Percentiles rank a stretch among this genome's conserved stretches.
Evolutionary conservation across 1,284 basidiomycete species (phyloP).

Genomic region (Xerocomus nothofagi): DNA sequence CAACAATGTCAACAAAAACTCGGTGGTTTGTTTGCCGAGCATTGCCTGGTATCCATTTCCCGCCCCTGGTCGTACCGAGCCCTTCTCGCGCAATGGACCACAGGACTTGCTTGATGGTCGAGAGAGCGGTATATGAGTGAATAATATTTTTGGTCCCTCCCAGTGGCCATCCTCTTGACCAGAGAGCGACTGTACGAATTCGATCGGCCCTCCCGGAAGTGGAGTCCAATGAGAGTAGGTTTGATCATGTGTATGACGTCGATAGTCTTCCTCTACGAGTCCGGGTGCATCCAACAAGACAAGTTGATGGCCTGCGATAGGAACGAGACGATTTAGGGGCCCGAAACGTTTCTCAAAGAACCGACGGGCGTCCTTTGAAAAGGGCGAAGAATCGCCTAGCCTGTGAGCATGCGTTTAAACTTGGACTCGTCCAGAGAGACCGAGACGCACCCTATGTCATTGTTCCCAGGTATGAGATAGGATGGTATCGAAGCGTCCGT

Average conservation of each 20-base stretch:
- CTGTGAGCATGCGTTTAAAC: conserved; percentile 35
- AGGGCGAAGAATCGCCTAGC: conserved; percentile 55
- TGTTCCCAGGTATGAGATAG: conserved; percentile 85
- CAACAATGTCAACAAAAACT: conserved; percentile 66
- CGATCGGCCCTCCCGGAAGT: conserved; percentile 58
- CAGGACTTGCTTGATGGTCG: conserved; percentile 72
- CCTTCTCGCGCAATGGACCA: conserved; percentile 73
- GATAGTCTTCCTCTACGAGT: conserved; percentile 79
- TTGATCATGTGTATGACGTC: conserved; percentile 49
- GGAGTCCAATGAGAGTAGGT: conserved; percentile 60
- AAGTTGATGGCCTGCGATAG: conserved; percentile 69
- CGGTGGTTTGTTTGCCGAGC: conserved; percentile 72
- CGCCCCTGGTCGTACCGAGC: conserved; percentile 71
- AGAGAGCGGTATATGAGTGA: conserved; percentile 82
- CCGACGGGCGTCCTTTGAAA: conserved; percentile 58
- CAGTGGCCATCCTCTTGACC: conserved; percentile 23
- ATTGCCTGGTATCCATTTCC: conserved; percentile 84
- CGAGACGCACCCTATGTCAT: conserved; percentile 70
- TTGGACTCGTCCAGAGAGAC: background rate
- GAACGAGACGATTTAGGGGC: conserved; percentile 50
- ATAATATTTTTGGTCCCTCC: conserved; percentile 55
- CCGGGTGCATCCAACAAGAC: conserved; percentile 75
- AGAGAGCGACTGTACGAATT: conserved; percentile 62
- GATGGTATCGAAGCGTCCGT: conserved; percentile 42
- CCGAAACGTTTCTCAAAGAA: conserved; percentile 74